phyloP scores from a whole-genome alignment of 2,329 filamentous ascomycete genomes.

The Cladobotryum mycophilum region DNA sequence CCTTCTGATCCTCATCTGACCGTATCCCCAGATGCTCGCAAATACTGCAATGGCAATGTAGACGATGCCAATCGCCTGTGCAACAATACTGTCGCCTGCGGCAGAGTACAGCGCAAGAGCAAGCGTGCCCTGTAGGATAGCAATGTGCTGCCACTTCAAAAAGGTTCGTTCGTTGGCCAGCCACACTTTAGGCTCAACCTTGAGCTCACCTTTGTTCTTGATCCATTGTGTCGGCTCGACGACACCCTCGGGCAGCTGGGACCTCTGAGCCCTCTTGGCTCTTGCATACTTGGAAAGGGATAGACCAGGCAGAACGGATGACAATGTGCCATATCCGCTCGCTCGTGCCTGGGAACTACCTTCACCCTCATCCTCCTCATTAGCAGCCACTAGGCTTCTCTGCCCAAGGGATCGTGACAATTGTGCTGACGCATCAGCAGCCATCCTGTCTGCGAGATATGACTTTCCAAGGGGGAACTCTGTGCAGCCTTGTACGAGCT shows the following conservation, averaged over 20 bases:
- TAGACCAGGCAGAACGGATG: slow-evolving; percentile 73
- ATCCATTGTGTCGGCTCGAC: slow-evolving; percentile 79
- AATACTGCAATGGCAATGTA: slow-evolving; percentile 81
- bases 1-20: slow-evolving; percentile 68
- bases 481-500: slow-evolving; percentile 52
- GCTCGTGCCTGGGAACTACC: slow-evolving; percentile 27
- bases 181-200: slow-evolving; percentile 97
- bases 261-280: slow-evolving; percentile 44
- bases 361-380: slow-evolving; percentile 31
- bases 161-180: slow-evolving; percentile 97
- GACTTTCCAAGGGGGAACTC: slow-evolving; percentile 63
- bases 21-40: slow-evolving; percentile 80
- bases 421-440: slow-evolving; percentile 36
- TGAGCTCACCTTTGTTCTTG: slow-evolving; percentile 87
- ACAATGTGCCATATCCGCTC: slow-evolving; percentile 50
- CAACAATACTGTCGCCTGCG: slow-evolving; percentile 71
- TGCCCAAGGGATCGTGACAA: slow-evolving; percentile 22
- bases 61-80: slow-evolving; percentile 69
- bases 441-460: slow-evolving; percentile 51
- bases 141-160: slow-evolving; percentile 97
- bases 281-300: slow-evolving; percentile 71
- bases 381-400: slow-evolving; percentile 19
- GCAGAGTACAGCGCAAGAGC: slow-evolving; percentile 85
- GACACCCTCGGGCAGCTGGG: slow-evolving; percentile 76
- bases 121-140: slow-evolving; percentile 75